phyloP scores from a whole-genome alignment of 495 filamentous ascomycete genomes.

The Ramalina peruviana region DNA sequence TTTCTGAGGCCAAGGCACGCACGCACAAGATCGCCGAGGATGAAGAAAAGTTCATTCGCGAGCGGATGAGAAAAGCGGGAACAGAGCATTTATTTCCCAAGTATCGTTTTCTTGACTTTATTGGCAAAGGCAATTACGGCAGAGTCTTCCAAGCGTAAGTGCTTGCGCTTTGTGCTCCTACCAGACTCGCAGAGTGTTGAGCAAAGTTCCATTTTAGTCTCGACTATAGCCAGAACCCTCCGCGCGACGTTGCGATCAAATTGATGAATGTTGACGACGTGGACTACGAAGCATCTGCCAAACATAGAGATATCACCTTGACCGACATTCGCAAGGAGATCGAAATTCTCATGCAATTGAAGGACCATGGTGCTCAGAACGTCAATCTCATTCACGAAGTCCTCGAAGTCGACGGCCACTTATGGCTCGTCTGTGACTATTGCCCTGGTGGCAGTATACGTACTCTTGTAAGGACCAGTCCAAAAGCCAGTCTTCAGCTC shows the following conservation, averaged over 20 bases:
- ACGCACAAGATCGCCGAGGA: conserved; percentile 1
- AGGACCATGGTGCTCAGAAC: conserved; percentile 72
- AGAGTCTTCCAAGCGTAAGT: conserved; percentile 76
- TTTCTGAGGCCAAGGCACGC: background rate
- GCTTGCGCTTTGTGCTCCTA: background rate
- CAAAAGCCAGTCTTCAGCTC: background rate
- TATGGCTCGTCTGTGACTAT: conserved; percentile 96
- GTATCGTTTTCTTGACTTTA: conserved; percentile 77
- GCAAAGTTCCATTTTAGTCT: conserved; percentile 1
- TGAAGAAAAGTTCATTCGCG: conserved; percentile 1
- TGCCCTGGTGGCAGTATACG: conserved; percentile 91
- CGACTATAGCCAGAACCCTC: conserved; percentile 28
- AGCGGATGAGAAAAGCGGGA: background rate
- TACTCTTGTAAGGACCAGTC: conserved; percentile 48
- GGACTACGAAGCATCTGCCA: conserved; percentile 52
- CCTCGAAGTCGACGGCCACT: conserved; percentile 66
- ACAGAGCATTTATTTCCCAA: conserved; percentile 23
- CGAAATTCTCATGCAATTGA: conserved; percentile 67
- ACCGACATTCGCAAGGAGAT: conserved; percentile 83
- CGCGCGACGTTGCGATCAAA: conserved; percentile 78
- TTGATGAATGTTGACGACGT: conserved; percentile 87
- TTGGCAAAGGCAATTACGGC: conserved; percentile 92
- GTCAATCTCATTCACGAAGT: conserved; percentile 85
- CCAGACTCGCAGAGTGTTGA: too few relatives aligned
- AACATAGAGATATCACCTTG: conserved; percentile 67